These are phyloP conservation scores for Diaporthe longicolla DNA, from an alignment of 2,329 filamentous ascomycete genomes.

Conservation along the genomic window DNA sequence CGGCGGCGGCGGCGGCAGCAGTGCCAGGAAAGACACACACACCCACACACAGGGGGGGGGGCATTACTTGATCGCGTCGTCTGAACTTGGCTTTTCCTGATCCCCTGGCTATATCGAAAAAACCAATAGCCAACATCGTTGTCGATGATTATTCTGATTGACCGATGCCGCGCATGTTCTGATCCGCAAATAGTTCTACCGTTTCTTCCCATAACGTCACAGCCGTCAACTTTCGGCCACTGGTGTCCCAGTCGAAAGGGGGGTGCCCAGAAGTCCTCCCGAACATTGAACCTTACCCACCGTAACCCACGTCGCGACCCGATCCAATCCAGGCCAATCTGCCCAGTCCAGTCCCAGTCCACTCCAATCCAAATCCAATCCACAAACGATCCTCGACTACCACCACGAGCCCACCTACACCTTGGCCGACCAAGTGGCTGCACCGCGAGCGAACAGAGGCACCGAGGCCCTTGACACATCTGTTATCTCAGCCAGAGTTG, in stretches of 20 bases:
- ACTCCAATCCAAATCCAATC: slow-evolving; percentile 29
- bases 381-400: slow-evolving; percentile 28
- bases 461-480: slow-evolving; percentile 32
- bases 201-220: slow-evolving; percentile 42
- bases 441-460: slow-evolving; percentile 12
- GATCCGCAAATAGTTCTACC: slow-evolving; percentile 39
- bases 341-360: slow-evolving; percentile 21
- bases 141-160: slow-evolving; percentile 33
- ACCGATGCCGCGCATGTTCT: slow-evolving; percentile 35
- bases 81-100: slow-evolving; percentile 10
- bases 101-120: slow-evolving; percentile 12
- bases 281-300: slow-evolving; percentile 34
- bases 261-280: slow-evolving; percentile 31
- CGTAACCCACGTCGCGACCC: slow-evolving; percentile 33
- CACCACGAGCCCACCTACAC: slow-evolving; percentile 29
- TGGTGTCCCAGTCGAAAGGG: slow-evolving; percentile 37
- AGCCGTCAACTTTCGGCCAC: slow-evolving; percentile 30
- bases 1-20: neutral
- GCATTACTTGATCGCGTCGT: slow-evolving; percentile 33
- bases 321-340: slow-evolving; percentile 36
- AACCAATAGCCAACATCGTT: slow-evolving; percentile 31
- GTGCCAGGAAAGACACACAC: neutral
- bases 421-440: slow-evolving; percentile 26
- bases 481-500: slow-evolving; percentile 43
- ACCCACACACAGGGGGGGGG: neutral